Evolutionary conservation across 2,329 filamentous ascomycete genomes (phyloP), one percentile per base, ranked within the genome.

Genomic region (Botryotinia calthae): DNA sequence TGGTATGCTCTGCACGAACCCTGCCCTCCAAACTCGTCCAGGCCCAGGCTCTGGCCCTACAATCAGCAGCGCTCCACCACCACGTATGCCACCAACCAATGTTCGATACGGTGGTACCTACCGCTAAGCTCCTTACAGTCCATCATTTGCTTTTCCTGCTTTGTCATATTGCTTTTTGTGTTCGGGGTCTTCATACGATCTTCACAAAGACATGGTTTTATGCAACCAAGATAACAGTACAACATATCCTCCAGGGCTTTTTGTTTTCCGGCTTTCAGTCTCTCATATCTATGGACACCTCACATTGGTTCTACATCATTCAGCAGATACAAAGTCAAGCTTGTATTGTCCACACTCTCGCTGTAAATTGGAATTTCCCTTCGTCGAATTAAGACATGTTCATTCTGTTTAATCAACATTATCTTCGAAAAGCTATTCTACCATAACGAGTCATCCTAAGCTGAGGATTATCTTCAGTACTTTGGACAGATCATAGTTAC

Each of bases 1-100:
- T 75, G 96, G 96, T 46, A 98, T 99, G 95, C 91, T 99, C 71
- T 99, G 97, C 85, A 97, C 94, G 84, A 98, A 98, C 82, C 95
- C 95, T 54, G 94, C 93, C 65, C 90, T 94, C 77, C 89, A 93
- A 70, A 98, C 94, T 78, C 93, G 95, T 72, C 95, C 95, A 74
- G 95, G 95, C 59, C 94, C 95, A 76, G 93, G 93, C 44, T 88
- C 90, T 77, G 92, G 93, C 31, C 87, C 91, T 74, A 86, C 89
- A 74, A 86, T 93, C 78, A 84, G 84, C 37, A 80, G 83, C 75
- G 74, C 77, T 46, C 74, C 72, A 71, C 89, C 84, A 75, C 89
- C 84, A 75, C 85, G 86, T 66, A 86, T 85, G 77, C 86, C 86
- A 75, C 87, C 88, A 70, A 86, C 86, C 72, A 82, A 83, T 73